Percentiles rank a stretch among this genome's conserved stretches.
Conservation (phyloP, 176 grass and related monocot species). For the Phyllostachys edulis region DNA sequence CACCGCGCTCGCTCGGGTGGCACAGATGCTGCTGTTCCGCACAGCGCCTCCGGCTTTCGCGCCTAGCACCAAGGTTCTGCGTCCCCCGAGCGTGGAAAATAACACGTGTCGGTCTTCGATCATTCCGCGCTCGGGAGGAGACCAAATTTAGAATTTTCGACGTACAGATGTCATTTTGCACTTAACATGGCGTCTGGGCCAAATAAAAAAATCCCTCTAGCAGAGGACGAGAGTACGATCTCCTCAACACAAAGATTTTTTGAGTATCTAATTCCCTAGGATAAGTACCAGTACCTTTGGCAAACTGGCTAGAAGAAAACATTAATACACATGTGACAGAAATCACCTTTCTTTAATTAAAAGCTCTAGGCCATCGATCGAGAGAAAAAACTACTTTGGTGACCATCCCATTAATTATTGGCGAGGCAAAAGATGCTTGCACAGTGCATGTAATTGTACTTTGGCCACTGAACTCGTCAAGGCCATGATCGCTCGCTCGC, state of each 20-base stretch:
- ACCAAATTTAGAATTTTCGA: too few species aligned
- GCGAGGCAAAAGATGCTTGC: conserved; percentile 28
- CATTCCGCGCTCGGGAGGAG: too few species aligned
- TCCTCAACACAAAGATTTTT: background rate
- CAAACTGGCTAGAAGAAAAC: background rate
- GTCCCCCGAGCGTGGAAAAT: too few species aligned
- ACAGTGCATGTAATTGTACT: conserved; percentile 27
- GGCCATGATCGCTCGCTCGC: background rate
- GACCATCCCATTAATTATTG: conserved; percentile 47
- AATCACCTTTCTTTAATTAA: conserved; percentile 41
- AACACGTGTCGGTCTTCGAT: too few species aligned
- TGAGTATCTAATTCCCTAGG: conserved; percentile 11
- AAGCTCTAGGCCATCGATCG: conserved; percentile 1
- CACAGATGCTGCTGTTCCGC: too few species aligned
- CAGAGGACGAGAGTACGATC: background rate
- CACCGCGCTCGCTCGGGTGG: too few species aligned
- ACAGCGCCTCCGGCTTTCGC: too few species aligned
- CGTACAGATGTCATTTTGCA: too few species aligned
- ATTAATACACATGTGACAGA: conserved; percentile 43
- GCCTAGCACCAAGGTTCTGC: too few species aligned
- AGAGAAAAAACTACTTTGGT: conserved; percentile 33
- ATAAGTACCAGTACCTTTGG: background rate
- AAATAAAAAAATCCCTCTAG: too few species aligned
- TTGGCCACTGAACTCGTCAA: conserved; percentile 34
- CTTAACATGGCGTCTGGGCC: too few species aligned